Conservation (phyloP, 176 grass and related monocot genomes). For the Phyllostachys edulis region DNA sequence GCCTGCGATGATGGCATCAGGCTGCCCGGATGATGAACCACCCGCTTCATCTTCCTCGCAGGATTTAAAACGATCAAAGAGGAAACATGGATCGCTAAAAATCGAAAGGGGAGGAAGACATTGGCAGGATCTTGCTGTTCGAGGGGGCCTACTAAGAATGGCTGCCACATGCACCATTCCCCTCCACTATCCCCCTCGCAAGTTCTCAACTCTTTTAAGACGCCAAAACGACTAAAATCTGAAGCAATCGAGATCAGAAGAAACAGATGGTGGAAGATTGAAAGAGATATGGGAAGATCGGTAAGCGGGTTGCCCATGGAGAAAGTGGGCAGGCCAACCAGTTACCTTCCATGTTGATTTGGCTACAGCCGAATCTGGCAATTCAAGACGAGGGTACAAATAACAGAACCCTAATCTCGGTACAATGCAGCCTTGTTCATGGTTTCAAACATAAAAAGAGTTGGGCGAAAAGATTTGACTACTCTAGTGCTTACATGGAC, state of each 20-base stretch:
- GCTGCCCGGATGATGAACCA: conserved; percentile 36
- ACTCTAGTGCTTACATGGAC: too few species aligned
- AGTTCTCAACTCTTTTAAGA: neutral
- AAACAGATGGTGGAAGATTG: neutral
- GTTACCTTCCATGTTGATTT: conserved; percentile 51
- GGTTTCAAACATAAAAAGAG: neutral
- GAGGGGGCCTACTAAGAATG: conserved; percentile 18
- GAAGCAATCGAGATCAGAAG: neutral
- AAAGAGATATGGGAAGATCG: conserved; percentile 34
- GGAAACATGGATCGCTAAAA: neutral
- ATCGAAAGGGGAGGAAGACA: neutral
- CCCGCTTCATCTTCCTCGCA: neutral
- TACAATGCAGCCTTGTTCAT: conserved; percentile 46
- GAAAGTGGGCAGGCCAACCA: conserved; percentile 37
- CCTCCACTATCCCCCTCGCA: conserved; percentile 12
- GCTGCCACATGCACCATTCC: neutral
- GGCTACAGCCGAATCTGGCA: conserved; percentile 50
- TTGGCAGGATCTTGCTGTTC: neutral
- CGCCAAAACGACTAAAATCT: neutral
- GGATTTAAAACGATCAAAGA: neutral
- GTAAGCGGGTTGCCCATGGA: conserved; percentile 54
- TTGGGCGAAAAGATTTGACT: rapidly evolving
- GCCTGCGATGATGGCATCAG: conserved; percentile 3
- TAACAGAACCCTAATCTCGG: conserved; percentile 32
- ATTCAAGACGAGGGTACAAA: conserved; percentile 38